Percentiles rank a stretch among this genome's conserved stretches.
Evolutionary conservation across 345 rosid species (phyloP).

Genomic region (Aurinia saxatilis): DNA sequence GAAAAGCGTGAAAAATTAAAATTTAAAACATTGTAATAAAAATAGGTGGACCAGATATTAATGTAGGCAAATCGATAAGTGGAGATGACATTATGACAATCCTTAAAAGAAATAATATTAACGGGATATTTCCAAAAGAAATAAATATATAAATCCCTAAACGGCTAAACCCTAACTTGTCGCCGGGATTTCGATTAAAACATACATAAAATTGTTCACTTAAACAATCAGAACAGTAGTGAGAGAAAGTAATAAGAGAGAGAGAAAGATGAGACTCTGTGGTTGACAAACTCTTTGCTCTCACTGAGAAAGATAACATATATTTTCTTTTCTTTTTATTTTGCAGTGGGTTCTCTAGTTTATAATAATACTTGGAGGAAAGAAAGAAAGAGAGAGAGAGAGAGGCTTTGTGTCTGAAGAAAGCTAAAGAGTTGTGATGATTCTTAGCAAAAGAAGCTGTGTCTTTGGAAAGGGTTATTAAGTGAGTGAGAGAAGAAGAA

Average conservation of each 20-base stretch:
- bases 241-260: slow-evolving; percentile 25
- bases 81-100: slow-evolving; percentile 25
- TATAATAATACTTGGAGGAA: slow-evolving; percentile 7
- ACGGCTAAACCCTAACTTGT: slow-evolving; percentile 34
- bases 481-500: slow-evolving; percentile 21
- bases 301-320: slow-evolving; percentile 24
- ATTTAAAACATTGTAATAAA: not conserved
- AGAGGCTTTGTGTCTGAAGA: slow-evolving; percentile 16
- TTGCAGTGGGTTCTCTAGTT: slow-evolving; percentile 5
- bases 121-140: slow-evolving; percentile 1
- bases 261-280: slow-evolving; percentile 22
- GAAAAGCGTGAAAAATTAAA: no score
- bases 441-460: slow-evolving; percentile 10
- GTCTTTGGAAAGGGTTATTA: slow-evolving; percentile 10
- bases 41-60: slow-evolving; percentile 8
- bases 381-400: not conserved
- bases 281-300: slow-evolving; percentile 29
- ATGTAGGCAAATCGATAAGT: slow-evolving; percentile 3
- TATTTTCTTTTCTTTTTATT: slow-evolving; percentile 4
- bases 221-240: slow-evolving; percentile 15
- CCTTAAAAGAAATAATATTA: slow-evolving; percentile 22
- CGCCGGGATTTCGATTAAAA: slow-evolving; percentile 33
- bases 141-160: slow-evolving; percentile 6
- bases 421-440: slow-evolving; percentile 25
- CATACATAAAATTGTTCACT: slow-evolving; percentile 15